phyloP scores from a whole-genome alignment of 164 flowering plant species.

The Dillenia turbinata region DNA sequence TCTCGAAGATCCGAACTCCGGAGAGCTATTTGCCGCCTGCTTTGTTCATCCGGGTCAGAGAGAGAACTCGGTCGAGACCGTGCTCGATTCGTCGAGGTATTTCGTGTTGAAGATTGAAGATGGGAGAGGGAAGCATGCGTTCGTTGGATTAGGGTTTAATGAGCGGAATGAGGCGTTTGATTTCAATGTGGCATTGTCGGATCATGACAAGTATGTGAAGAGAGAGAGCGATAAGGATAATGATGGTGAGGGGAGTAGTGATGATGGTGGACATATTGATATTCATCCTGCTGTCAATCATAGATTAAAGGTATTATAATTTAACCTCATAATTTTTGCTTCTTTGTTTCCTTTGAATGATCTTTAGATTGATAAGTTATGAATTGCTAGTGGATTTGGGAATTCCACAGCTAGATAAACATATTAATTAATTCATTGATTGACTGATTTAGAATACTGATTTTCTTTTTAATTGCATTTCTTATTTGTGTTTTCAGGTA shows the following conservation, averaged over 20 bases:
- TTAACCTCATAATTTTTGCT: too few relatives aligned
- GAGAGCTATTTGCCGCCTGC: slow-evolving; percentile 95
- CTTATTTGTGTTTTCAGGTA: too few relatives aligned
- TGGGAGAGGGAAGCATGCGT: slow-evolving; percentile 91
- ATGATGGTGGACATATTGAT: slow-evolving; percentile 55
- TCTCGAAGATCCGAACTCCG: slow-evolving; percentile 85
- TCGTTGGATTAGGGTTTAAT: slow-evolving; percentile 81
- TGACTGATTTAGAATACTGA: too few relatives aligned
- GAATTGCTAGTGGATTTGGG: too few relatives aligned
- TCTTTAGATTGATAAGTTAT: too few relatives aligned
- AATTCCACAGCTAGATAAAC: too few relatives aligned
- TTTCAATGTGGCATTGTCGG: slow-evolving; percentile 97
- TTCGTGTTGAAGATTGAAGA: slow-evolving; percentile 96
- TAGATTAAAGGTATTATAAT: slow-evolving; percentile 67
- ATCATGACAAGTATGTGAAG: slow-evolving; percentile 92
- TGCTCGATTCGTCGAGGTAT: slow-evolving; percentile 90
- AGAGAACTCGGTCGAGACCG: slow-evolving; percentile 83
- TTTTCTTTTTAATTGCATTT: too few relatives aligned
- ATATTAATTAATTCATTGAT: too few relatives aligned
- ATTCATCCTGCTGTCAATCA: slow-evolving; percentile 99
- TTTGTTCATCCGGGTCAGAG: slow-evolving; percentile 83
- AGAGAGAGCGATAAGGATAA: slow-evolving; percentile 74
- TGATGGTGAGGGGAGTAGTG: slow-evolving; percentile 24
- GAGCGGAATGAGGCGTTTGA: slow-evolving; percentile 99
- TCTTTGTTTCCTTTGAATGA: too few relatives aligned